phyloP scores from a whole-genome alignment of 208 protist species.

The Novymonas esmeraldas region DNA sequence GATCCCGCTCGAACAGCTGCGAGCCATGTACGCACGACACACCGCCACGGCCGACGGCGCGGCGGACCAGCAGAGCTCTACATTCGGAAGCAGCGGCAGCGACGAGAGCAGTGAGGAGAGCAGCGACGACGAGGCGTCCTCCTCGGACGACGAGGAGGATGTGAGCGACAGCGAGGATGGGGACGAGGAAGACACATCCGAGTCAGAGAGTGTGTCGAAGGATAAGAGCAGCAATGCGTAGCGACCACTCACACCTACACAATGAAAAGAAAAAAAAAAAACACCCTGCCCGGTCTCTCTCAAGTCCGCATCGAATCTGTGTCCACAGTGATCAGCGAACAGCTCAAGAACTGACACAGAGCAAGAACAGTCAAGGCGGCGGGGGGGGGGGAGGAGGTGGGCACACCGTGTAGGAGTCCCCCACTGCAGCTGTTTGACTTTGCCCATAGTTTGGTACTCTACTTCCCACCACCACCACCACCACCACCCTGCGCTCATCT shows the following conservation, averaged over 20 bases:
- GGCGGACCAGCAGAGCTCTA: conserved; percentile 36
- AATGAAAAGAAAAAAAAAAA: too few species aligned
- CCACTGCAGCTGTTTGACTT: background rate
- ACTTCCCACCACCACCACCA: background rate
- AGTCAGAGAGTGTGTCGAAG: conserved; percentile 24
- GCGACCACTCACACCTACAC: too few species aligned
- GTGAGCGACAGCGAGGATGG: conserved; percentile 28
- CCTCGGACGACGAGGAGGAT: conserved; percentile 18
- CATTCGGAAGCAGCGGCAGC: conserved; percentile 20
- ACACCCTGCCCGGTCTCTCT: too few species aligned
- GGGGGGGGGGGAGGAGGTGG: too few species aligned
- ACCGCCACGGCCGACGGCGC: conserved; percentile 15
- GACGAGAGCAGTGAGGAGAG: conserved; percentile 26
- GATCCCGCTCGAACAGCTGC: conserved; percentile 81
- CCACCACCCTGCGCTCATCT: too few species aligned
- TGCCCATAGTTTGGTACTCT: background rate
- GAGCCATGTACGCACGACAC: conserved; percentile 58
- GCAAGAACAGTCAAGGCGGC: too few species aligned
- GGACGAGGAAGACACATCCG: conserved; percentile 10
- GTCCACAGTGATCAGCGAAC: too few species aligned
- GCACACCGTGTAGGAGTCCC: too few species aligned
- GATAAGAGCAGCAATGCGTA: conserved; percentile 21
- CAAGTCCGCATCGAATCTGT: too few species aligned
- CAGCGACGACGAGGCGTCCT: conserved; percentile 11
- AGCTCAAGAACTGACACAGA: too few species aligned